Evolutionary conservation across 306 rosid species (phyloP).

Genomic region (Pterocarpus santalinus): DNA sequence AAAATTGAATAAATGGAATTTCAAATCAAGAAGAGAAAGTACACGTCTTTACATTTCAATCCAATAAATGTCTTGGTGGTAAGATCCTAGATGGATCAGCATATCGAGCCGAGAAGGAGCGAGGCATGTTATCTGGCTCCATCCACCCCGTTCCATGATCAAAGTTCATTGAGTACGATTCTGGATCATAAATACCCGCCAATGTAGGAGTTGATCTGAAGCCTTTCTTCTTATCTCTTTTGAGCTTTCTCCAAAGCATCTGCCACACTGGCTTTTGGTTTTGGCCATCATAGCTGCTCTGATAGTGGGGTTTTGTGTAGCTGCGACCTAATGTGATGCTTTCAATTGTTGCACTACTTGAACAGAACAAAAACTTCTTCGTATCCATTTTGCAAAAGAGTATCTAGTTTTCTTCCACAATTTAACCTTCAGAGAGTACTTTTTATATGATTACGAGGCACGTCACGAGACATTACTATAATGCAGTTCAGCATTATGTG

Average conservation of each 20-base stretch:
- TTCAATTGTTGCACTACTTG: conserved; percentile 42
- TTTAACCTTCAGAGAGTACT: too few relatives aligned
- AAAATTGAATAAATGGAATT: neutral
- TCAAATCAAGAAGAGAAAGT: neutral
- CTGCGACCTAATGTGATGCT: conserved; percentile 61
- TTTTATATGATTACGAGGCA: too few relatives aligned
- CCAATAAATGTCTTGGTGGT: conserved; percentile 45
- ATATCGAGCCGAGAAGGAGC: conserved; percentile 77
- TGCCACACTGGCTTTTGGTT: conserved; percentile 56
- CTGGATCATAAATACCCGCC: conserved; percentile 56
- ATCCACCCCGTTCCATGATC: conserved; percentile 68
- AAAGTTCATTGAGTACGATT: conserved; percentile 66
- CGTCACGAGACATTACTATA: too few relatives aligned
- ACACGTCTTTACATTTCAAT: conserved; percentile 6
- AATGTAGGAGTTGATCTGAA: conserved; percentile 40
- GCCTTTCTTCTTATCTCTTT: conserved; percentile 51
- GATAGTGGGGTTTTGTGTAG: conserved; percentile 40
- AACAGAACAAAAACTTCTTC: conserved; percentile 53
- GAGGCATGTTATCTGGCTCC: conserved; percentile 65
- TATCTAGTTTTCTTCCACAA: conserved; percentile 12
- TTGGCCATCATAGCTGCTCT: conserved; percentile 29
- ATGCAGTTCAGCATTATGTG: too few relatives aligned
- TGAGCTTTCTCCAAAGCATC: conserved; percentile 65
- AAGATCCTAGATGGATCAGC: conserved; percentile 70
- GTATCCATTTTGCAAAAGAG: conserved; percentile 58